Conservation (phyloP, 208 protist species). For the Entamoeba nuttalli region DNA sequence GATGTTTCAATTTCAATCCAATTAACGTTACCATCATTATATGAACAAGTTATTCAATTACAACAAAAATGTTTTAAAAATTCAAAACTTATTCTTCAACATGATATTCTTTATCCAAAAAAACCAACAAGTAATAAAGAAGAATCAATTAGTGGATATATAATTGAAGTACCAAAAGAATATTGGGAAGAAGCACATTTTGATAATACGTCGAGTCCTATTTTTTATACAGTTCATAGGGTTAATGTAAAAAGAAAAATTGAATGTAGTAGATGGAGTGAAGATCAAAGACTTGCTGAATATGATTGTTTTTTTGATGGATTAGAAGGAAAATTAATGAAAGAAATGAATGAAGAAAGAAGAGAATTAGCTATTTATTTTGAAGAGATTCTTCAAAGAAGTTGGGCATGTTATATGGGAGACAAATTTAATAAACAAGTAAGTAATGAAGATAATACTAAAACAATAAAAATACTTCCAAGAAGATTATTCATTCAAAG, state of each 20-base stretch:
- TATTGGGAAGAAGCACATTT: background rate
- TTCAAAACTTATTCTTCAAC: background rate
- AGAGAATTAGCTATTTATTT: background rate
- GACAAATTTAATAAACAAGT: background rate
- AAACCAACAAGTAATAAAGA: background rate
- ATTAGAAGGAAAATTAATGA: background rate
- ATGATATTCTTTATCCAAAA: background rate
- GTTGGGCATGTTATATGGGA: background rate
- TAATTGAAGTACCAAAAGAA: background rate
- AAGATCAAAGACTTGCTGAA: background rate
- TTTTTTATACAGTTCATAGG: background rate
- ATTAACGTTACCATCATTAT: background rate
- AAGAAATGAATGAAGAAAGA: background rate
- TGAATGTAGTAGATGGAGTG: background rate
- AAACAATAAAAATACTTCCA: background rate
- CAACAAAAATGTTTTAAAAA: background rate
- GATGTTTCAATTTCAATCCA: background rate
- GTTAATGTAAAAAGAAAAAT: background rate
- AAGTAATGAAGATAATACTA: background rate
- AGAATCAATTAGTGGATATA: background rate
- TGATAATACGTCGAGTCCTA: background rate
- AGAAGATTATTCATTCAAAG: background rate
- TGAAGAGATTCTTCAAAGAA: background rate
- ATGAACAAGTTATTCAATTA: background rate
- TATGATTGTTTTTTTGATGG: background rate